Evolutionary conservation across 2,329 filamentous ascomycete species (phyloP).

Genomic region (Arthroderma uncinatum): DNA sequence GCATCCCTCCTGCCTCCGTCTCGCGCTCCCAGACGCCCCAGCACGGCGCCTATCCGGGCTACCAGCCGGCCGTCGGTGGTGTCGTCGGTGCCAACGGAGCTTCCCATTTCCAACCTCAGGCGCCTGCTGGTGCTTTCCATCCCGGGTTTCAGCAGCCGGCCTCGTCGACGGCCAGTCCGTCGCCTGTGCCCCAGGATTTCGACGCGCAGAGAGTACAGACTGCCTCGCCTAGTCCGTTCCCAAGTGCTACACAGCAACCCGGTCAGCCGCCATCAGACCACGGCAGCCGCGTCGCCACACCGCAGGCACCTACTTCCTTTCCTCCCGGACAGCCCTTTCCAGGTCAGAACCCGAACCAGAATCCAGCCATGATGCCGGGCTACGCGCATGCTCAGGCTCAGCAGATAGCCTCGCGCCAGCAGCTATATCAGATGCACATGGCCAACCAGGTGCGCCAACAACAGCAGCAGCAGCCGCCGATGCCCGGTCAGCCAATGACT

Average conservation of each 20-base stretch:
- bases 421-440: constrained; percentile 72
- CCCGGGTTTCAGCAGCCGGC: constrained; percentile 52
- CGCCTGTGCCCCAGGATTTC: constrained; percentile 75
- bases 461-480: constrained; percentile 19
- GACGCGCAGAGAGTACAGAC: constrained; percentile 68
- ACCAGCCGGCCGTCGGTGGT: constrained; percentile 50
- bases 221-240: constrained; percentile 84
- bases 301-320: constrained; percentile 57
- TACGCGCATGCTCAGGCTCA: constrained; percentile 39
- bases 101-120: constrained; percentile 45
- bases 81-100: constrained; percentile 20
- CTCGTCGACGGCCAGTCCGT: constrained; percentile 76
- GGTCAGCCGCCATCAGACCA: constrained; percentile 65
- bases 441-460: constrained; percentile 61
- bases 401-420: constrained; percentile 61
- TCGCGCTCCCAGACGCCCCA: constrained; percentile 90
- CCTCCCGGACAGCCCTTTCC: constrained; percentile 42
- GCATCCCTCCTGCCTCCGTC: constrained; percentile 47
- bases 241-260: constrained; percentile 58
- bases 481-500: not conserved
- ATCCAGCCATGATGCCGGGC: constrained; percentile 36
- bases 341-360: constrained; percentile 26
- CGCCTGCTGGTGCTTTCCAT: not conserved
- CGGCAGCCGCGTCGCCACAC: constrained; percentile 52
- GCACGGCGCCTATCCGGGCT: constrained; percentile 60